phyloP scores from a whole-genome alignment of 345 rosid species.

The Alliaria petiolata region DNA sequence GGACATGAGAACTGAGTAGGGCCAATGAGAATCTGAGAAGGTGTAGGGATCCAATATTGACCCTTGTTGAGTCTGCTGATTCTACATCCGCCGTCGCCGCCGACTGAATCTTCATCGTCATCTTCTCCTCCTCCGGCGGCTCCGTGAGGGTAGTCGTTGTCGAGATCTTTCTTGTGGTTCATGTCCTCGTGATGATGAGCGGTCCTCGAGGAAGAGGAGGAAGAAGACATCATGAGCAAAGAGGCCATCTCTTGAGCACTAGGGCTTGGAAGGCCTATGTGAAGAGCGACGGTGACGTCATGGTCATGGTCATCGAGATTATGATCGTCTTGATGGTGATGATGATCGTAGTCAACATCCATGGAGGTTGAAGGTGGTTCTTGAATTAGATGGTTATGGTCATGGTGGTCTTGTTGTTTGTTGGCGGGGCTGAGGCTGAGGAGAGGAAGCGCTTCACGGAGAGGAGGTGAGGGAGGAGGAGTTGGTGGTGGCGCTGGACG shows the following conservation, averaged over 20 bases:
- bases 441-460: slow-evolving; percentile 83
- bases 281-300: slow-evolving; percentile 80
- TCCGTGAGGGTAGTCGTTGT: background rate
- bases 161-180: slow-evolving; percentile 23
- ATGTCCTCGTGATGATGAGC: slow-evolving; percentile 21
- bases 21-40: slow-evolving; percentile 95
- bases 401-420: slow-evolving; percentile 30
- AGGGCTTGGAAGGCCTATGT: slow-evolving; percentile 92
- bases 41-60: slow-evolving; percentile 98
- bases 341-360: slow-evolving; percentile 35
- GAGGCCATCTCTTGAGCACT: slow-evolving; percentile 75
- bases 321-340: slow-evolving; percentile 28
- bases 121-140: slow-evolving; percentile 26
- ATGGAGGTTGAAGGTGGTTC: slow-evolving; percentile 34
- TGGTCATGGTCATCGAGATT: slow-evolving; percentile 35
- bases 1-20: slow-evolving; percentile 99
- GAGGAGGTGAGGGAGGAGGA: slow-evolving; percentile 81
- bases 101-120: slow-evolving; percentile 48
- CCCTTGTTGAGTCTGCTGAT: slow-evolving; percentile 80
- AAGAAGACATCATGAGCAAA: slow-evolving; percentile 49
- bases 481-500: slow-evolving; percentile 26
- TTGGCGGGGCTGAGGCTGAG: slow-evolving; percentile 66
- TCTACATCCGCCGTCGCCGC: slow-evolving; percentile 44
- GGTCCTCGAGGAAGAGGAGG: slow-evolving; percentile 31
- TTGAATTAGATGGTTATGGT: slow-evolving; percentile 20